phyloP scores from a whole-genome alignment of 495 filamentous ascomycete genomes.

The Penicillium riverlandense region DNA sequence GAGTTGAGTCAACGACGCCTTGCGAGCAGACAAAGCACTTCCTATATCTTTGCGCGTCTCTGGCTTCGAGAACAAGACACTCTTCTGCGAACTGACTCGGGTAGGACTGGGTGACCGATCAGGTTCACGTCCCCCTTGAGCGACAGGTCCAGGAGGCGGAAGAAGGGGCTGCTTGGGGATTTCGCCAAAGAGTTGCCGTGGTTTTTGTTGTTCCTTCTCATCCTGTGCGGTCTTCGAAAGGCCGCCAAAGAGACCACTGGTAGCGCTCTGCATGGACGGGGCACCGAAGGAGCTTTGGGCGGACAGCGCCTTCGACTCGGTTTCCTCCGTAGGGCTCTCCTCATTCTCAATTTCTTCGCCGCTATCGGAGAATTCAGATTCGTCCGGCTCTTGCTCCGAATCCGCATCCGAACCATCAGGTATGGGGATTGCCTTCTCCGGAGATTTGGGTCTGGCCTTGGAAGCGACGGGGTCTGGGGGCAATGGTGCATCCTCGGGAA shows the following conservation, averaged over 20 bases:
- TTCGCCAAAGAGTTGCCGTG: constrained; percentile 58
- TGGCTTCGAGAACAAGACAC: constrained; percentile 28
- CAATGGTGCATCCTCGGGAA: constrained; percentile 42
- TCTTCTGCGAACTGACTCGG: constrained; percentile 42
- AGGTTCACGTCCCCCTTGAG: constrained; percentile 35
- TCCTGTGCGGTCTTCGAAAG: constrained; percentile 14
- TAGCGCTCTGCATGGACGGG: constrained; percentile 24
- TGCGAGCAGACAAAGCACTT: constrained; percentile 30
- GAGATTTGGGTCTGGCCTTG: constrained; percentile 19
- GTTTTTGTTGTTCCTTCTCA: constrained; percentile 10
- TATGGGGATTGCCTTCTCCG: constrained; percentile 17
- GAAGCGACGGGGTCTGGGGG: constrained; percentile 24
- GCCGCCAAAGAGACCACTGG: constrained; percentile 36
- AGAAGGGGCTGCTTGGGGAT: constrained; percentile 47
- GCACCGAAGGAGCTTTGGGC: constrained; percentile 62
- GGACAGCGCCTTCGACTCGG: constrained; percentile 49
- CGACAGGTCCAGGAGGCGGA: constrained; percentile 46
- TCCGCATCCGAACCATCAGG: constrained; percentile 24
- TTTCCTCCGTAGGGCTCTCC: constrained; percentile 10
- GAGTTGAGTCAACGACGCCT: constrained; percentile 29
- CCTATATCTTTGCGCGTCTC: constrained; percentile 47
- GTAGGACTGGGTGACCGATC: constrained; percentile 78
- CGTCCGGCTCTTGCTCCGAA: constrained; percentile 22
- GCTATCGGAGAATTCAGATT: constrained; percentile 32
- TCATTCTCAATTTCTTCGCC: constrained; percentile 53